A percentile compares a stretch with the other conserved stretches of the same genome.
phyloP scores from a whole-genome alignment of 805 yeast genomes.

The Suhomyces pyralidae region DNA sequence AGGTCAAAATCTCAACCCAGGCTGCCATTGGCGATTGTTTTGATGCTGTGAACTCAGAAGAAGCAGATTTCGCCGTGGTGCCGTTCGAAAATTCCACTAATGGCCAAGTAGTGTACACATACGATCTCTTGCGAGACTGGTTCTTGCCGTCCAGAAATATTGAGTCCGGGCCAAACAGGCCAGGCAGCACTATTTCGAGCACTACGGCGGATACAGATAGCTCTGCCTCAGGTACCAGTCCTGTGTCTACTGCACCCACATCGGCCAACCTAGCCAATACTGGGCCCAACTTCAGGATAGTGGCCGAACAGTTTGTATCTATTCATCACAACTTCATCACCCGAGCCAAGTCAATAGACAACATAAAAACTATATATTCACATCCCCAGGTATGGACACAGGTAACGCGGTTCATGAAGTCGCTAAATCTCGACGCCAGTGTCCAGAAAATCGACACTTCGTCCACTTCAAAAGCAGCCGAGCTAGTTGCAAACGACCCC shows the following conservation, averaged over 20 bases:
- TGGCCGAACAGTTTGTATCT: slow-evolving; percentile 78
- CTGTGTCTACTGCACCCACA: slow-evolving; percentile 1
- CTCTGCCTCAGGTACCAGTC: neutral
- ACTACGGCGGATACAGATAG: neutral
- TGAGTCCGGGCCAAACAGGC: slow-evolving; percentile 8
- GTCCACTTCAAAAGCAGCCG: slow-evolving; percentile 87
- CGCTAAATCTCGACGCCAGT: slow-evolving; percentile 24
- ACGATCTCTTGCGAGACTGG: slow-evolving; percentile 76
- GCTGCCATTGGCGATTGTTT: slow-evolving; percentile 61
- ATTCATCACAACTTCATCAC: slow-evolving; percentile 75
- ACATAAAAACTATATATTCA: slow-evolving; percentile 64
- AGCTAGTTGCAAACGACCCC: slow-evolving; percentile 43
- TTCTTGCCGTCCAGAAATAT: slow-evolving; percentile 25
- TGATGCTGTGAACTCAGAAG: slow-evolving; percentile 39
- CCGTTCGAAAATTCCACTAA: slow-evolving; percentile 95
- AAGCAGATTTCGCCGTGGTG: slow-evolving; percentile 69
- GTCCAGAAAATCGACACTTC: slow-evolving; percentile 58
- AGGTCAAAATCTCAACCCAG: slow-evolving; percentile 33
- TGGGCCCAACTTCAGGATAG: slow-evolving; percentile 43
- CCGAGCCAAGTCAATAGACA: slow-evolving; percentile 38
- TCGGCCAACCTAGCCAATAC: neutral
- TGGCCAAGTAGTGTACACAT: slow-evolving; percentile 86
- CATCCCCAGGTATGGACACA: slow-evolving; percentile 99
- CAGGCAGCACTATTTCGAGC: neutral
- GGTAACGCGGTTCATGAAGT: slow-evolving; percentile 53